Percentiles rank a stretch among this genome's conserved stretches.
These are phyloP conservation scores for Diaporthe citriasiana DNA, from an alignment of 2,329 filamentous ascomycete genomes.

Conservation along the genomic window DNA sequence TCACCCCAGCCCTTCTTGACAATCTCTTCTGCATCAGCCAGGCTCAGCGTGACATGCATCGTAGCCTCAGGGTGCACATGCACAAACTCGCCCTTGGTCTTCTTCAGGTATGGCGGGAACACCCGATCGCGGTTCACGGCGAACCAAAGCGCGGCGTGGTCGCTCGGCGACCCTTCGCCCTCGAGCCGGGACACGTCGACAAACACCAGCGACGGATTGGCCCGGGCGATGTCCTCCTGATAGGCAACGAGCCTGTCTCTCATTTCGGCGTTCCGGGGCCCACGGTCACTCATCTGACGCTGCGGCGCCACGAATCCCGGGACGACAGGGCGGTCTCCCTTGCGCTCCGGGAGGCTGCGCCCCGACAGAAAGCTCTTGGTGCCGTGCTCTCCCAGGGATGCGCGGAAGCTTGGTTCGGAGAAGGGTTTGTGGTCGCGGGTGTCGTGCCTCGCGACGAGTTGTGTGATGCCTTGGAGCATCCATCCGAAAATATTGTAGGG, in stretches of 20 bases:
- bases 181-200: conserved; percentile 51
- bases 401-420: conserved; percentile 41
- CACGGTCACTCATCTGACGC: conserved; percentile 52
- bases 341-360: conserved; percentile 43
- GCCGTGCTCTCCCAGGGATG: conserved; percentile 47
- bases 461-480: conserved; percentile 53
- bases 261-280: conserved; percentile 41
- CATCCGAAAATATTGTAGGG: conserved; percentile 60
- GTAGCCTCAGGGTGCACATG: conserved; percentile 58
- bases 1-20: conserved; percentile 57
- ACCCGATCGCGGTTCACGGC: conserved; percentile 48
- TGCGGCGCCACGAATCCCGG: conserved; percentile 55
- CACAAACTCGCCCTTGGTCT: conserved; percentile 51
- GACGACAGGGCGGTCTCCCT: conserved; percentile 50
- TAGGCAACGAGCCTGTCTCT: conserved; percentile 47
- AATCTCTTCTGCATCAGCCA: conserved; percentile 54
- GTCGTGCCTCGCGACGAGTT: conserved; percentile 53
- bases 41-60: conserved; percentile 55
- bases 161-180: conserved; percentile 48
- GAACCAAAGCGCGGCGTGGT: conserved; percentile 41
- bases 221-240: conserved; percentile 45
- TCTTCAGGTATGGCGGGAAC: conserved; percentile 43
- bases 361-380: conserved; percentile 45
- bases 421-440: conserved; percentile 50
- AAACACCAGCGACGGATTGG: conserved; percentile 50